Percentiles rank a stretch among this genome's conserved stretches.
phyloP scores from a whole-genome alignment of 208 protist genomes.

The Tritrichomonas musculus region DNA sequence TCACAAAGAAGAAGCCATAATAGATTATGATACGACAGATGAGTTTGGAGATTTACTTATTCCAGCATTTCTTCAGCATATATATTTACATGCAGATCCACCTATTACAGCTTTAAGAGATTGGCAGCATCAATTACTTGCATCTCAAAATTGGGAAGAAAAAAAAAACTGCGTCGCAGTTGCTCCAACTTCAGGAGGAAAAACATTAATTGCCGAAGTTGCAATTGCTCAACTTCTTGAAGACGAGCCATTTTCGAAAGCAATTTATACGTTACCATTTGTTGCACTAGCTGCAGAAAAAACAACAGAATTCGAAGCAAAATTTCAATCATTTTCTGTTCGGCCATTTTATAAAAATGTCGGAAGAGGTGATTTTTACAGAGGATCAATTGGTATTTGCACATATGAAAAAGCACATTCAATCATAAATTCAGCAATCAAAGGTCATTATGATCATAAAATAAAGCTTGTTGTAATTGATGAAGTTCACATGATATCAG shows the following conservation, averaged over 20 bases:
- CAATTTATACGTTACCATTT: not conserved
- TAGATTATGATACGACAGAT: constrained; percentile 29
- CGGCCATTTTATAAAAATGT: not conserved
- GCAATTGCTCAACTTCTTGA: constrained; percentile 11
- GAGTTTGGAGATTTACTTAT: not conserved
- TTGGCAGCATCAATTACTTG: not conserved
- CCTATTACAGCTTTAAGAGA: not conserved
- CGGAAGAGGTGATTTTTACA: not conserved
- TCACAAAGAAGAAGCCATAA: not conserved
- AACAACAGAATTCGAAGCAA: not conserved
- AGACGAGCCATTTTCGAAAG: not conserved
- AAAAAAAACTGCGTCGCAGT: not conserved
- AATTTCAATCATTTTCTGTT: not conserved
- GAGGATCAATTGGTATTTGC: not conserved
- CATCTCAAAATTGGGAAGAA: not conserved
- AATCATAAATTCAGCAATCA: not conserved
- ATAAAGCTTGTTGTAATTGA: constrained; percentile 4
- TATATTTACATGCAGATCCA: not conserved
- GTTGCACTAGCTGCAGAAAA: not conserved
- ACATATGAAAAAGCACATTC: constrained; percentile 34
- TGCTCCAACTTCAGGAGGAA: not conserved
- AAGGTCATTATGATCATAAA: not conserved
- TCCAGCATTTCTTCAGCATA: not conserved
- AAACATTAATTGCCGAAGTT: not conserved
- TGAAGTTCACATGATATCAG: not conserved